phyloP scores from a whole-genome alignment of 164 flowering plant species.

The Vitis rupestris region DNA sequence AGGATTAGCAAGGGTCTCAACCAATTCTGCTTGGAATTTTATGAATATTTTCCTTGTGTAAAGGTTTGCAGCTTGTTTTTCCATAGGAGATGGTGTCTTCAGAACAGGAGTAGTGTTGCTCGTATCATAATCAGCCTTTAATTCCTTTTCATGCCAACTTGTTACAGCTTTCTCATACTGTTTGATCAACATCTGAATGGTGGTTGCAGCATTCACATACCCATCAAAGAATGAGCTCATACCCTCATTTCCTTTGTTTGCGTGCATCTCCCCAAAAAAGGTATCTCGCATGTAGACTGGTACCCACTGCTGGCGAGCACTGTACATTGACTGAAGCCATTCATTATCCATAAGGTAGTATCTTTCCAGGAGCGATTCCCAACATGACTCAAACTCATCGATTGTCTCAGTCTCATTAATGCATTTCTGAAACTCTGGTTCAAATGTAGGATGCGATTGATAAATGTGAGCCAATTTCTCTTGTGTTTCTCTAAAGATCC shows the following conservation, averaged over 20 bases:
- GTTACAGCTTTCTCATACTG: slow-evolving; percentile 42
- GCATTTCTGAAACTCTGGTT: slow-evolving; percentile 35
- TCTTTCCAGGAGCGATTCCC: slow-evolving; percentile 31
- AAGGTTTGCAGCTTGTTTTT: slow-evolving; percentile 45
- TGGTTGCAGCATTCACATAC: slow-evolving; percentile 35
- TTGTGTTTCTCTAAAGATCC: slow-evolving; percentile 37
- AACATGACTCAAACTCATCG: slow-evolving; percentile 42
- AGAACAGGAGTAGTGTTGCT: slow-evolving; percentile 29
- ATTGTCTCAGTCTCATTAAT: slow-evolving; percentile 35
- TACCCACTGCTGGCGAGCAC: slow-evolving; percentile 45
- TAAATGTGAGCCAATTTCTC: slow-evolving; percentile 37
- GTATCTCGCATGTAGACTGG: slow-evolving; percentile 37
- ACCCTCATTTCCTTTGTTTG: slow-evolving; percentile 16
- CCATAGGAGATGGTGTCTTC: slow-evolving; percentile 52
- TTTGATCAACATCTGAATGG: slow-evolving; percentile 30
- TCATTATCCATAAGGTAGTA: slow-evolving; percentile 39
- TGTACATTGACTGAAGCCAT: slow-evolving; percentile 46
- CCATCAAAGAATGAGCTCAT: slow-evolving; percentile 32
- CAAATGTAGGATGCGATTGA: slow-evolving; percentile 44
- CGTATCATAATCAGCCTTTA: slow-evolving; percentile 40
- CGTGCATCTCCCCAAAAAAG: slow-evolving; percentile 35
- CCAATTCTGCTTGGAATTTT: slow-evolving; percentile 45
- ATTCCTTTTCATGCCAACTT: slow-evolving; percentile 40
- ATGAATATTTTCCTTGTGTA: slow-evolving; percentile 34
- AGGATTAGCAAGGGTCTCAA: slow-evolving; percentile 45